Evolutionary conservation across 2,329 filamentous ascomycete genomes (phyloP).

Genomic region (Nemania serpens): DNA sequence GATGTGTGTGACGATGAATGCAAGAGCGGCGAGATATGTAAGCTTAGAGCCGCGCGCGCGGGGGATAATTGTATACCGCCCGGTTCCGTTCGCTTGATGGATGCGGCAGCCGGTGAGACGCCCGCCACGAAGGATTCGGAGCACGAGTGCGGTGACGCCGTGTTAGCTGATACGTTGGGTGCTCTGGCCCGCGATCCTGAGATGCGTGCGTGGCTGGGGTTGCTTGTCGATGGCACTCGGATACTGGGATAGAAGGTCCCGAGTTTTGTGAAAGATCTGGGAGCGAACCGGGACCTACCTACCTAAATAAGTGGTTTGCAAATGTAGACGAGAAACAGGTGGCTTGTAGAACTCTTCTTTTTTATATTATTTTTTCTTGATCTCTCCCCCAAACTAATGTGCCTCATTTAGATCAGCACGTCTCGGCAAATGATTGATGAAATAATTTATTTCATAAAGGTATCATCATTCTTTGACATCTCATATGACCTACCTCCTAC

Average conservation of each 20-base stretch:
- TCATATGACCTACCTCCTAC: too few relatives aligned
- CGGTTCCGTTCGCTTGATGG: conserved; percentile 36
- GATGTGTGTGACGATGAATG: conserved; percentile 43
- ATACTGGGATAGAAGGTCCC: conserved; percentile 2
- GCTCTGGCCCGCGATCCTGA: conserved; percentile 17
- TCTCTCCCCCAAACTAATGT: too few relatives aligned
- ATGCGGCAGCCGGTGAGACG: conserved; percentile 36
- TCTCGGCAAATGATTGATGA: too few relatives aligned
- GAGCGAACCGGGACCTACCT: too few relatives aligned
- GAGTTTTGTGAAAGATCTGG: too few relatives aligned
- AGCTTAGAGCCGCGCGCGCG: conserved; percentile 55
- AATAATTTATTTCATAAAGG: too few relatives aligned
- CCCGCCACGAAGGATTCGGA: conserved; percentile 11
- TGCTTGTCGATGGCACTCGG: conserved; percentile 6
- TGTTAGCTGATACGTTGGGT: conserved; percentile 31
- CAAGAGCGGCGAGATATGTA: conserved; percentile 52
- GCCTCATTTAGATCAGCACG: too few relatives aligned
- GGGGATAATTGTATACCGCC: conserved; percentile 56
- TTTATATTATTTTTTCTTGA: too few relatives aligned
- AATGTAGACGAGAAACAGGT: too few relatives aligned
- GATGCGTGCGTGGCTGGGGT: conserved; percentile 25
- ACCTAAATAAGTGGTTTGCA: too few relatives aligned
- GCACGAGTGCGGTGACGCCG: conserved; percentile 32
- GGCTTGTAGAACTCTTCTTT: too few relatives aligned
- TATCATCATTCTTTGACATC: too few relatives aligned